Evolutionary conservation across 2,329 filamentous ascomycete genomes (phyloP).

Genomic region (Colletotrichum endophyticum): DNA sequence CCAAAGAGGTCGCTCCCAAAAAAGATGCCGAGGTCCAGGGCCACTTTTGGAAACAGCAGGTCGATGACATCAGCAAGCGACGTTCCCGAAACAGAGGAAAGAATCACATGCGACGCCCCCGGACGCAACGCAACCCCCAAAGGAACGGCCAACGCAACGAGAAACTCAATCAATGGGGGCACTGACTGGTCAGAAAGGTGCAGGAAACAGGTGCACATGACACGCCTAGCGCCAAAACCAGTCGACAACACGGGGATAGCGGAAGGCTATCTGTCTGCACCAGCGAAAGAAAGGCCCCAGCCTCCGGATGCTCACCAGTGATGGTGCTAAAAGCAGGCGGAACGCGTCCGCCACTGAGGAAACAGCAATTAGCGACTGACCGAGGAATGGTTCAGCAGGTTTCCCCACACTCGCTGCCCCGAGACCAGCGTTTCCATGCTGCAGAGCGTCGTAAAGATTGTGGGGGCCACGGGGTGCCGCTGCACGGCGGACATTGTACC

Average conservation of each 20-base stretch:
- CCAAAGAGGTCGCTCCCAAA: background rate
- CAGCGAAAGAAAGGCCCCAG: background rate
- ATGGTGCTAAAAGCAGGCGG: background rate
- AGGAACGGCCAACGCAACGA: background rate
- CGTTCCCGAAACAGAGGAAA: slow-evolving; percentile 2
- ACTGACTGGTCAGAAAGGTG: background rate
- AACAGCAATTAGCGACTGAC: background rate
- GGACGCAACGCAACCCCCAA: background rate
- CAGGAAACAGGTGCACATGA: slow-evolving; percentile 10
- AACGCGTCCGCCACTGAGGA: background rate
- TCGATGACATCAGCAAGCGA: slow-evolving; percentile 20
- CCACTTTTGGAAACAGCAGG: slow-evolving; percentile 2
- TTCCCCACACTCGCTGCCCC: background rate
- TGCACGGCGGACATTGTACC: background rate
- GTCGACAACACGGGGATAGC: background rate
- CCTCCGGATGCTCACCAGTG: background rate
- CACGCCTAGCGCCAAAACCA: background rate
- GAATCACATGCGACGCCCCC: slow-evolving; percentile 15
- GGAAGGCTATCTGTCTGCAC: background rate
- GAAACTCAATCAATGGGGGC: background rate
- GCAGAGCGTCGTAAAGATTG: background rate
- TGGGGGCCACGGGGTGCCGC: background rate
- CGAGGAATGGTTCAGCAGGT: background rate
- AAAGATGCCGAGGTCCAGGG: slow-evolving; percentile 15
- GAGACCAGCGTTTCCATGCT: background rate